Evolutionary conservation across 345 rosid genomes (phyloP).

Genomic region (Sisymbrium irio): DNA sequence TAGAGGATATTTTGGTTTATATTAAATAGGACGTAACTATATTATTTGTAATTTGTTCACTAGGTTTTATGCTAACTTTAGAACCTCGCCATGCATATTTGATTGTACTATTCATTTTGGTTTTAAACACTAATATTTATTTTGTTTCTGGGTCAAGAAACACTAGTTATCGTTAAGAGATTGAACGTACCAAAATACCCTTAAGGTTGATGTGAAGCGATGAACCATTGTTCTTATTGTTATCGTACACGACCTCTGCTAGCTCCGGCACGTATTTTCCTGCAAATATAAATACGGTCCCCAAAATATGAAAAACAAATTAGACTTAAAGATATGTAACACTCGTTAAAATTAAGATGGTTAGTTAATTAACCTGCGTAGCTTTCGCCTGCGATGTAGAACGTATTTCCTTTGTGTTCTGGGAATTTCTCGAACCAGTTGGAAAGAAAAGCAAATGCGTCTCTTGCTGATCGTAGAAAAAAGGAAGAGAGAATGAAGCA

Average conservation of each 20-base stretch:
- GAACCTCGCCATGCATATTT: not conserved
- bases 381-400: conserved; percentile 96
- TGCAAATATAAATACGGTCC: conserved; percentile 21
- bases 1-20: not conserved
- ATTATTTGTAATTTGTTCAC: not conserved
- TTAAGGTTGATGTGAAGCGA: conserved; percentile 58
- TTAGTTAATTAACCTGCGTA: conserved; percentile 67
- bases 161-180: not conserved
- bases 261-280: conserved; percentile 88
- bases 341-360: not conserved
- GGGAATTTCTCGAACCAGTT: conserved; percentile 82
- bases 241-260: conserved; percentile 53
- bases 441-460: conserved; percentile 69
- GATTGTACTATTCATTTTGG: not conserved
- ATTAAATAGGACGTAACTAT: not conserved
- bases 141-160: not conserved
- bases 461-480: conserved; percentile 53
- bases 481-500: conserved; percentile 13
- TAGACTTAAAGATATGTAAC: not conserved
- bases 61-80: not conserved
- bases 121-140: too few species aligned
- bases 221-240: conserved; percentile 56
- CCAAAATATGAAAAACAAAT: not conserved
- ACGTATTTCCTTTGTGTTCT: conserved; percentile 41
- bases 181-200: conserved; percentile 71